Evolutionary conservation across 208 protist genomes (phyloP).

Genomic region (Blastocrithidia nonstop): DNA sequence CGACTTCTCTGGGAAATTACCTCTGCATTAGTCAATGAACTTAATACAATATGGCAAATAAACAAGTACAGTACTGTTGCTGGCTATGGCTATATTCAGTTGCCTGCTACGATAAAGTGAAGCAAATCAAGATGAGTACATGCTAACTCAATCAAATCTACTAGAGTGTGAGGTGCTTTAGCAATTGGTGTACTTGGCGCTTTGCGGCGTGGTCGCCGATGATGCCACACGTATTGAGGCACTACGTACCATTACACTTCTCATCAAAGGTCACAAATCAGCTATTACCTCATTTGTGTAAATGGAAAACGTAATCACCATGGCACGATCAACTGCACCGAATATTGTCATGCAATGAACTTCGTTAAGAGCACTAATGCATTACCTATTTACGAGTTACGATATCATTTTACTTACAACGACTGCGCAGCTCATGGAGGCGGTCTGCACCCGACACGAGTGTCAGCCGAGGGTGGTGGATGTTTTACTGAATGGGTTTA

Average conservation of each 20-base stretch:
- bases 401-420: slow-evolving; percentile 35
- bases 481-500: slow-evolving; percentile 9
- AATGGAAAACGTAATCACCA: slow-evolving; percentile 4
- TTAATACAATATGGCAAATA: too few relatives aligned
- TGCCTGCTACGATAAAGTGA: slow-evolving; percentile 39
- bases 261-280: slow-evolving; percentile 16
- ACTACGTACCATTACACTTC: slow-evolving; percentile 29
- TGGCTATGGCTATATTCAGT: slow-evolving; percentile 29
- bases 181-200: slow-evolving; percentile 32
- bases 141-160: slow-evolving; percentile 13
- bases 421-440: slow-evolving; percentile 21
- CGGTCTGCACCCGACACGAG: slow-evolving; percentile 14
- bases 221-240: slow-evolving; percentile 61
- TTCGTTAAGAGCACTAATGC: slow-evolving; percentile 23
- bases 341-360: slow-evolving; percentile 14
- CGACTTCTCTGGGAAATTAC: neutral
- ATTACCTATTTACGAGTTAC: slow-evolving; percentile 31
- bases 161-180: slow-evolving; percentile 35
- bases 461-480: slow-evolving; percentile 5
- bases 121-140: slow-evolving; percentile 7
- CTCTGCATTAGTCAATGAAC: neutral
- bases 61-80: slow-evolving; percentile 21
- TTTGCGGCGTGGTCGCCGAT: slow-evolving; percentile 40
- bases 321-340: slow-evolving; percentile 7
- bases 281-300: slow-evolving; percentile 31